Evolutionary conservation across 2,329 filamentous ascomycete genomes (phyloP), one percentile per base, ranked within the genome.

Genomic region (Cordyceps militaris): DNA sequence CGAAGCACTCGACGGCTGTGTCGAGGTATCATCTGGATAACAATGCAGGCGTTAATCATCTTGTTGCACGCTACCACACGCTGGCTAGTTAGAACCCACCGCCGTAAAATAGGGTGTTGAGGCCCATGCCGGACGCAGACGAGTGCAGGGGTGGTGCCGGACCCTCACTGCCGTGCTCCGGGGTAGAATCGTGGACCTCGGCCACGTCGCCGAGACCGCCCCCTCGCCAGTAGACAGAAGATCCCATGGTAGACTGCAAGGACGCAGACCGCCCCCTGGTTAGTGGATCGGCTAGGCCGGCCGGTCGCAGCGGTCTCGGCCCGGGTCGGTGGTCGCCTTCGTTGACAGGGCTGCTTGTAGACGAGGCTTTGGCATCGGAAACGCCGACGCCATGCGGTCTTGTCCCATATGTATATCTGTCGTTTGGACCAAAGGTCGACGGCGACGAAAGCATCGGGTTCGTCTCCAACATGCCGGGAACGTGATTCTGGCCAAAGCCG

Each of bases 221-320:
- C 7, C 47, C 55, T 49, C 55, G 47, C 83, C 83, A 86, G 13
- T 81, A 80, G 79, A 85, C 82, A 65, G 79, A 82, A 10, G 82
- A 76, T 36, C 82, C 74, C 47, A 85, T 69, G 3, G 82, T 81
- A 14, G 82, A 85, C 59, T 84, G 80, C 14, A 84, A 67, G 11
- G 75, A 81, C 50, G 85, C 82, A 3, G 81, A 79, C 61, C 82
- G 76, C 11, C 81, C 78, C 58, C 82, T 75, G 6, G 76, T 75
- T 71, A 84, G 76, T 2, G 81, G 77, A 54, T 85, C 82, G 42
- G 81, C 74, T 28, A 84, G 74, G 53, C 84, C 79, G 11, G 83
- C 74, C n/a, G 81, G 79, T 63, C 84, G 82, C 6, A 84, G 67
- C 4, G 79, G 76, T 19, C 81, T 76, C 13, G 78, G 73, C 40